These are phyloP conservation scores for Paralagenidium karlingii DNA, from an alignment of 352 stramenopile genomes.

Conservation along the genomic window DNA sequence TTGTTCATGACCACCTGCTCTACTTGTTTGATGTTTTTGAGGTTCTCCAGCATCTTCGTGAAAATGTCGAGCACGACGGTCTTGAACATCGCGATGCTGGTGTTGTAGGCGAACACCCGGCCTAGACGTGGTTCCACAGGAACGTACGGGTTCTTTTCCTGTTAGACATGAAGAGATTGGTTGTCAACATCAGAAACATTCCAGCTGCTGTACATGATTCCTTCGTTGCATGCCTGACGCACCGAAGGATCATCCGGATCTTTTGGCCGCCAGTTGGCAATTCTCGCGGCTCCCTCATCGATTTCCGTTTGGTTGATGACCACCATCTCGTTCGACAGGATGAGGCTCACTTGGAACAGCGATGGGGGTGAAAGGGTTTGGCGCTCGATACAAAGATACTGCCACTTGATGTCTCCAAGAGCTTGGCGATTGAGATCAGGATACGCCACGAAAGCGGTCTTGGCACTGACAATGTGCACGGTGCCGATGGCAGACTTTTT, in stretches of 20 bases:
- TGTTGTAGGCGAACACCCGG: constrained; percentile 54
- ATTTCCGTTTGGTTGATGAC: constrained; percentile 75
- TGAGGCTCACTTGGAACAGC: constrained; percentile 63
- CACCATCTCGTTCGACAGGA: constrained; percentile 45
- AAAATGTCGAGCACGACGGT: constrained; percentile 48
- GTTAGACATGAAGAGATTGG: not conserved
- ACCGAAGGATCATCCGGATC: constrained; percentile 47
- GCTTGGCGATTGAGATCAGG: constrained; percentile 42
- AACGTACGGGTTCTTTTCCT: constrained; percentile 38
- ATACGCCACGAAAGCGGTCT: constrained; percentile 52
- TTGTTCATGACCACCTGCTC: constrained; percentile 91
- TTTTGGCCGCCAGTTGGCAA: constrained; percentile 47
- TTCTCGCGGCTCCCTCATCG: constrained; percentile 24
- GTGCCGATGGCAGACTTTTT: constrained; percentile 25
- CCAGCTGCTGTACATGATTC: too few species aligned
- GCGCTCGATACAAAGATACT: constrained; percentile 60
- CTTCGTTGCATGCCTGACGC: too few species aligned
- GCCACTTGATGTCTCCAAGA: constrained; percentile 65
- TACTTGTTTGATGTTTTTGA: constrained; percentile 78
- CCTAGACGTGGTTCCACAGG: constrained; percentile 28
- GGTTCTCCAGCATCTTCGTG: constrained; percentile 63
- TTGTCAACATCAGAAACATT: too few species aligned
- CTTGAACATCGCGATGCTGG: constrained; percentile 46
- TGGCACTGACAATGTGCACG: constrained; percentile 63
- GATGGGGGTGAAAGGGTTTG: constrained; percentile 43